Conservation (phyloP, 2,329 filamentous ascomycete genomes). For the Anisogramma anomala region DNA sequence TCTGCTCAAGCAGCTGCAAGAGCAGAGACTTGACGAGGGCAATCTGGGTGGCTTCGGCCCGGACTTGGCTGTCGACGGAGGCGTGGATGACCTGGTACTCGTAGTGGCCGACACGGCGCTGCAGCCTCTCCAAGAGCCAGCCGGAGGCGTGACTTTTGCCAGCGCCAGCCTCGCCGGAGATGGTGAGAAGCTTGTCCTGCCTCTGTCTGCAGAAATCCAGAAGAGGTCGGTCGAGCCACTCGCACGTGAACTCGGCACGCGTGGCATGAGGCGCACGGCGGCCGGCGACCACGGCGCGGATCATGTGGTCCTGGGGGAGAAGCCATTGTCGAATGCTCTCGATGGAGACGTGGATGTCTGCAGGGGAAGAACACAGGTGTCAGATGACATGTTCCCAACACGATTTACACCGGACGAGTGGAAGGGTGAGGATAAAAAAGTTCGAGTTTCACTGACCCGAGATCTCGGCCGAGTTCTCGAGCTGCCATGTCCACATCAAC, state of each 20-base stretch:
- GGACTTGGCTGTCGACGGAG: constrained; percentile 14
- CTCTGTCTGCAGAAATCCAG: constrained; percentile 13
- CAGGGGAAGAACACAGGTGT: constrained; percentile 1
- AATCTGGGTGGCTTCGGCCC: constrained; percentile 13
- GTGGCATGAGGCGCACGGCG: constrained; percentile 10
- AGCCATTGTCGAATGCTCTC: constrained; percentile 15
- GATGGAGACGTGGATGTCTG: constrained; percentile 14
- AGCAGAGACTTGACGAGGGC: constrained; percentile 13
- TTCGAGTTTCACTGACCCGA: constrained; percentile 8
- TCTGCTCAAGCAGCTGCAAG: constrained; percentile 14
- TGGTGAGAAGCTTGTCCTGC: constrained; percentile 12
- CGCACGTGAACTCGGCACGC: constrained; percentile 14
- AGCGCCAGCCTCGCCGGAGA: constrained; percentile 13
- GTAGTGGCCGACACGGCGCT: constrained; percentile 11
- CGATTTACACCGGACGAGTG: background rate
- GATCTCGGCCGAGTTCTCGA: constrained; percentile 14
- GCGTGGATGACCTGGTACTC: constrained; percentile 14
- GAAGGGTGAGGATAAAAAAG: background rate
- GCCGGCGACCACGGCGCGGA: constrained; percentile 12
- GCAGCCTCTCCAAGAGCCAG: constrained; percentile 14
- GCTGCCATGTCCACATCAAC: constrained; percentile 15
- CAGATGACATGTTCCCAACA: background rate
- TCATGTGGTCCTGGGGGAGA: constrained; percentile 13
- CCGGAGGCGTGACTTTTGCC: constrained; percentile 13
- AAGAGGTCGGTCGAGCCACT: constrained; percentile 14